Base-by-base conservation (phyloP, 2,329 filamentous ascomycete species). In the Ophiostoma triangulosporum region DNA sequence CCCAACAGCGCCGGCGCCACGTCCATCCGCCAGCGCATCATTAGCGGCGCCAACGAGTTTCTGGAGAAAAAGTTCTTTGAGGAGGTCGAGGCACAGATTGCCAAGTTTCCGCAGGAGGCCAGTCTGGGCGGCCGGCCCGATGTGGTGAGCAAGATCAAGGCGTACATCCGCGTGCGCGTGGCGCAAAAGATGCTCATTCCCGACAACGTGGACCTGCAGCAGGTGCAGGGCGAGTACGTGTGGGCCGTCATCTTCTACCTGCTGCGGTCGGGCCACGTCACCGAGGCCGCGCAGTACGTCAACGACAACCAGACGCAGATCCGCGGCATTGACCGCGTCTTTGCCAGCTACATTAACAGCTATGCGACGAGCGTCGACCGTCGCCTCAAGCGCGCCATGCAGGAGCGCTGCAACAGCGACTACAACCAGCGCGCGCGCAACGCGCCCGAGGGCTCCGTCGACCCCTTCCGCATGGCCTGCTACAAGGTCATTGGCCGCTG, bases 201-300 rank as follows among this genome's bases (percentile, higher is more conserved):
- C 2, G 87, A 95, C 64, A 87, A 84, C 57, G 80, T 83, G 4
- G 82, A 91, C 59, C 74, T 96, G 48, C 88, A 95, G 66, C 80
- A 83, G 65, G 77, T 90, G 48, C 81, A 82, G 40, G 81, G 86
- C 51, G 90, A 95, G 65, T 93, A 85, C 63, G 85, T 90, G 58
- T 98, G 93, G 93, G 89, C 90, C 43, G 77, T 96, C 50, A 82
- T 98, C 45, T 98, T 94, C 71, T 97, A 88, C 68, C 77, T 97
- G 38, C 72, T 98, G 24, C 82, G 93, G 46, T 85, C 85, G 57
- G 93, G 93, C 50, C 83, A 95, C 59, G 76, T 93, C 51, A 76
- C 77, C 15, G 91, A 97, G 66, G 91, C 91, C 15, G 83, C 86
- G 29, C 78, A 86, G 58, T 98, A 96, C 66, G 88, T 97, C 55